These are phyloP conservation scores for Chaetomium strumarium DNA, from an alignment of 2,329 filamentous ascomycete genomes.

Conservation along the genomic window DNA sequence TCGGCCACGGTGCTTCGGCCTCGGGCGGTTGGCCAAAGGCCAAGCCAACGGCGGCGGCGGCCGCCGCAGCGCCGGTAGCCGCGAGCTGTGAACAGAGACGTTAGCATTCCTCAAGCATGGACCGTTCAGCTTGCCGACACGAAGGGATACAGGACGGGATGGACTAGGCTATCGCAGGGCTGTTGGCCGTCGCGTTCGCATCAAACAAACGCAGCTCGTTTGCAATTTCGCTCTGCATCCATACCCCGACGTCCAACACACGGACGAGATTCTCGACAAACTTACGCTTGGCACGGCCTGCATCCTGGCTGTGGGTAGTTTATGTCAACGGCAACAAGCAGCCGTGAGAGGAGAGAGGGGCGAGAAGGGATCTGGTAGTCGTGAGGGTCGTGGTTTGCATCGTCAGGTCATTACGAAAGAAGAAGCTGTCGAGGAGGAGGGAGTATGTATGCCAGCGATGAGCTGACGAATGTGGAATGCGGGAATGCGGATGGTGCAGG, in stretches of 20 bases:
- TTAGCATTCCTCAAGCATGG: conserved; percentile 11
- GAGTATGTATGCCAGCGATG: not conserved
- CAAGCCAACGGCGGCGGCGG: conserved; percentile 53
- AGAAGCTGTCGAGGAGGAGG: conserved; percentile 7
- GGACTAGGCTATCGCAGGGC: not conserved
- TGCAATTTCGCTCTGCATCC: conserved; percentile 7
- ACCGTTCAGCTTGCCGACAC: not conserved
- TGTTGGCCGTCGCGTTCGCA: not conserved
- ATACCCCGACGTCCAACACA: not conserved
- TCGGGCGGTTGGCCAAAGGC: conserved; percentile 52
- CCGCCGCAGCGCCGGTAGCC: conserved; percentile 56
- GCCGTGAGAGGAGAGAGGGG: conserved; percentile 28
- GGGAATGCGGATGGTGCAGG: conserved; percentile 22
- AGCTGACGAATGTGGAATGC: conserved; percentile 19
- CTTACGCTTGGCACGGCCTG: conserved; percentile 43
- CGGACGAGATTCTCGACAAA: conserved; percentile 19
- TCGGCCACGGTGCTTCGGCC: conserved; percentile 29
- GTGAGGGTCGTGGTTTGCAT: conserved; percentile 33
- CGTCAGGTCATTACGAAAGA: conserved; percentile 32
- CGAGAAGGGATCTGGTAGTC: conserved; percentile 29
- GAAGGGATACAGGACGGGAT: not conserved
- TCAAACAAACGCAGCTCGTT: conserved; percentile 7
- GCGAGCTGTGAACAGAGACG: conserved; percentile 42
- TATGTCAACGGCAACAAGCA: conserved; percentile 28
- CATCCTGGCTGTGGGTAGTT: conserved; percentile 31